Conservation (phyloP, 163 green algal species). For the Prototheca stagnorum region DNA sequence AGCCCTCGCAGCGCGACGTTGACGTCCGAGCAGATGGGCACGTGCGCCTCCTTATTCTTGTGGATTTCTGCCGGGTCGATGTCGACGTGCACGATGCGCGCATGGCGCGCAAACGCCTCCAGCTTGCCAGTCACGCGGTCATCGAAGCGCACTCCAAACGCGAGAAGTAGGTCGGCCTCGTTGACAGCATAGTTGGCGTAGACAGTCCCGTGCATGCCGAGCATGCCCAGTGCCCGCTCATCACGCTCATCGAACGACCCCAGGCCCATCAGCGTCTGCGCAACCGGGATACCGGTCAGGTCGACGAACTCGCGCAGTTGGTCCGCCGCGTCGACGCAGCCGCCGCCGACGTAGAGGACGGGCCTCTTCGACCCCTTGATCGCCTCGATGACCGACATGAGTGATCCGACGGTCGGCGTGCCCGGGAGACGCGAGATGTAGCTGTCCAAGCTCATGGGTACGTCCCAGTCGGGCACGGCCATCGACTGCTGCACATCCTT, state of each 20-base stretch:
- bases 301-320: conserved; percentile 76
- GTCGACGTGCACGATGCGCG: conserved; percentile 95
- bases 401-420: conserved; percentile 18
- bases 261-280: conserved; percentile 91
- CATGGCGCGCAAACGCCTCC: conserved; percentile 77
- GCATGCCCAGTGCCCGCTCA: conserved; percentile 62
- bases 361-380: conserved; percentile 47
- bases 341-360: conserved; percentile 89
- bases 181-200: conserved; percentile 94
- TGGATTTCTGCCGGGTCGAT: conserved; percentile 96
- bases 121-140: conserved; percentile 98
- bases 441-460: conserved; percentile 55
- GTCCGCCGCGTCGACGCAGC: conserved; percentile 59
- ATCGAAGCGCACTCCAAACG: conserved; percentile 95
- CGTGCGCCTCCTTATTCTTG: conserved; percentile 96
- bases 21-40: conserved; percentile 70
- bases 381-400: conserved; percentile 56
- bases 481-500: conserved; percentile 98
- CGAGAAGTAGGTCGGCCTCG: conserved; percentile 80
- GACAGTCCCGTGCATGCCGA: conserved; percentile 99
- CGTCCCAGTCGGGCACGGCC: conserved; percentile 75
- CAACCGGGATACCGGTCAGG: conserved; percentile 69
- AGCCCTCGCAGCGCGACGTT: conserved; percentile 57
- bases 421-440: conserved; percentile 77
- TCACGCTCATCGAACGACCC: conserved; percentile 53